A percentile compares a stretch with the other conserved stretches of the same genome.
phyloP scores from a whole-genome alignment of 768 basidiomycete genomes.

The Podaxis sp. region DNA sequence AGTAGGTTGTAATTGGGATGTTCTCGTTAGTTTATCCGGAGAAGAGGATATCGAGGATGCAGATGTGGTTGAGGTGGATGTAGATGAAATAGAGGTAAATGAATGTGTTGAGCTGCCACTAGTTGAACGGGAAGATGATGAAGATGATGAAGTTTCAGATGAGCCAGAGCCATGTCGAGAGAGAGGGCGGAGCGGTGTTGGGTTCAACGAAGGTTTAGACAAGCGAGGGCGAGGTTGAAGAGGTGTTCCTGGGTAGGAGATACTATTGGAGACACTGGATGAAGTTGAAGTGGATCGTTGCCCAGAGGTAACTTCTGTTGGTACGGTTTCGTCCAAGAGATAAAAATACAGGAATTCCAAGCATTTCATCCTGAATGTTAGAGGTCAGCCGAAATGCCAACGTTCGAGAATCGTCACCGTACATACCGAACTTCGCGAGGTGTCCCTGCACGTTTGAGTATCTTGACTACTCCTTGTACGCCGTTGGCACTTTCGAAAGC shows the following conservation, averaged over 20 bases:
- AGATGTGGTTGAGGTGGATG: constrained; percentile 27
- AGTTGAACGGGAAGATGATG: constrained; percentile 35
- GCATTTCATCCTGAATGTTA: constrained; percentile 79
- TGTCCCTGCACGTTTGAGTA: constrained; percentile 82
- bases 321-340: constrained; percentile 72
- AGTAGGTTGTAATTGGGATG: constrained; percentile 1
- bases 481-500: constrained; percentile 77
- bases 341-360: constrained; percentile 96
- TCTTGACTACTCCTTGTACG: constrained; percentile 79
- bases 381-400: not conserved
- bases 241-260: constrained; percentile 13
- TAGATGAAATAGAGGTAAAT: constrained; percentile 41
- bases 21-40: constrained; percentile 36
- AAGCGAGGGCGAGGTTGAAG: constrained; percentile 33
- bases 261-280: constrained; percentile 26
- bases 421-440: constrained; percentile 84
- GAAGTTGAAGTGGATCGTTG: constrained; percentile 19
- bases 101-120: constrained; percentile 41
- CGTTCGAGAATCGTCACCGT: not conserved
- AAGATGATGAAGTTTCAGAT: constrained; percentile 23
- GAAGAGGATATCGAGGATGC: constrained; percentile 40
- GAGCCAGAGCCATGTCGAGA: constrained; percentile 37
- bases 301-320: constrained; percentile 7
- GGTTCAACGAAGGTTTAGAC: constrained; percentile 37
- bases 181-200: constrained; percentile 33